Base-by-base conservation (phyloP, 768 basidiomycete species). In the Punctularia strigosozonata region DNA sequence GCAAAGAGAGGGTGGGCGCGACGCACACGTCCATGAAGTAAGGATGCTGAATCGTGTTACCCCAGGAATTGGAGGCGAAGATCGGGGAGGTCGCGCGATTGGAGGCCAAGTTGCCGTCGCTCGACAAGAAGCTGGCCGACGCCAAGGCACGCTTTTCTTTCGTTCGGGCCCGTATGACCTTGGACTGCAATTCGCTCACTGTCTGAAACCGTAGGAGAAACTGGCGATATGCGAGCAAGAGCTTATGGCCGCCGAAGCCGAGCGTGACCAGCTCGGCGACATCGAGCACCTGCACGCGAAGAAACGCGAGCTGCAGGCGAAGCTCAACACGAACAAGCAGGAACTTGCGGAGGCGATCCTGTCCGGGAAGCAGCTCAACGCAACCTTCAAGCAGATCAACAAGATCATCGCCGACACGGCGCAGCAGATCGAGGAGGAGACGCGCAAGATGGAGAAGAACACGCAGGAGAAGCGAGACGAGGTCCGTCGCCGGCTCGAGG, bases 391-490 rank as follows among this genome's bases (percentile, higher is more conserved):
- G 4, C 51, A 50, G 4, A 42, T 59, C 19, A 55, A 61, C 18
- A 49, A 37, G 19, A 42, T 54, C 12, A 65, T 71, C 33, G 43
- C 46, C 14, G 56, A 60, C 0, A 50, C 60, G n/a, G 54, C 72
- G 2, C 46, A 54, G 14, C 62, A 71, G 37, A 77, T 89, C 33
- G 57, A 48, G 5, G 63, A 62, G 23, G 80, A 83, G 53, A 62
- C 65, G 5, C 59, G 55, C 22, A 73, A 68, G 30, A 64, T 73
- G 59, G 76, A 63, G 43, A 60, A 60, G 4, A 66, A 75, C 44
- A 73, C 73, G 3, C 75, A 81, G 46, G 71, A 61, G 10, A 78
- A 77, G 49, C 76, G 73, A 14, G 73, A 82, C 23, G 70, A 75
- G 45, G 64, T 64, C 4, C 66, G 72, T 32, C 57, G 58, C 17